Evolutionary conservation across 495 filamentous ascomycete genomes (phyloP).

Genomic region (Glutinoglossum americanum): DNA sequence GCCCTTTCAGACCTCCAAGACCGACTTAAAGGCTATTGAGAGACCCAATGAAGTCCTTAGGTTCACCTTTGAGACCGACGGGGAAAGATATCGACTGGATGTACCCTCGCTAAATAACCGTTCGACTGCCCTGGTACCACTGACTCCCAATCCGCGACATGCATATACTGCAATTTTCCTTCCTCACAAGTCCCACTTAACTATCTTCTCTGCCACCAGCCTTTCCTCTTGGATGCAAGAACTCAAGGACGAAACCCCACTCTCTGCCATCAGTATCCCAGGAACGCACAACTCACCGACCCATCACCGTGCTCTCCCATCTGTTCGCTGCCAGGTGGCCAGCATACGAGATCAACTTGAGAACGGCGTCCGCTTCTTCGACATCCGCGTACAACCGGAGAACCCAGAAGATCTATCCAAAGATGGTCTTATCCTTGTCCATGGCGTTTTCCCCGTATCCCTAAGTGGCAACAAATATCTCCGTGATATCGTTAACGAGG

Average conservation of each 20-base stretch:
- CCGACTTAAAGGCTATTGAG: conserved; percentile 27
- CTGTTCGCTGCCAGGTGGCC: conserved; percentile 83
- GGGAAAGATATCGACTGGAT: conserved; percentile 39
- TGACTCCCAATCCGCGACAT: conserved; percentile 31
- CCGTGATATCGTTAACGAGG: conserved; percentile 41
- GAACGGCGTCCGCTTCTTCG: conserved; percentile 87
- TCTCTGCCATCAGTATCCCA: conserved; percentile 74
- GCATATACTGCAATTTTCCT: conserved; percentile 58
- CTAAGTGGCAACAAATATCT: conserved; percentile 55
- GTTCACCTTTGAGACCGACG: conserved; percentile 37
- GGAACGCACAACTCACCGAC: conserved; percentile 93
- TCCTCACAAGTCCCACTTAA: conserved; percentile 37
- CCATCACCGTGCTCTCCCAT: conserved; percentile 60
- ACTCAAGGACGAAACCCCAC: conserved; percentile 39
- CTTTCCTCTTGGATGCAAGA: conserved; percentile 64
- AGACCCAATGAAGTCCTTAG: conserved; percentile 21
- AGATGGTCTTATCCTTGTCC: conserved; percentile 43
- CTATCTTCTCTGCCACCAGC: conserved; percentile 51
- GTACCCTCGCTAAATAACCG: conserved; percentile 31
- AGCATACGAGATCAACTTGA: conserved; percentile 51
- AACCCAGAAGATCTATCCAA: conserved; percentile 30
- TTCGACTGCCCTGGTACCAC: conserved; percentile 31
- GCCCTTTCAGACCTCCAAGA: conserved; percentile 34
- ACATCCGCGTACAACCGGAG: conserved; percentile 57
- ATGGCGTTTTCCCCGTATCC: conserved; percentile 59